Conservation (phyloP, 2,329 filamentous ascomycete genomes). For the Sporothrix pseudoabietina region DNA sequence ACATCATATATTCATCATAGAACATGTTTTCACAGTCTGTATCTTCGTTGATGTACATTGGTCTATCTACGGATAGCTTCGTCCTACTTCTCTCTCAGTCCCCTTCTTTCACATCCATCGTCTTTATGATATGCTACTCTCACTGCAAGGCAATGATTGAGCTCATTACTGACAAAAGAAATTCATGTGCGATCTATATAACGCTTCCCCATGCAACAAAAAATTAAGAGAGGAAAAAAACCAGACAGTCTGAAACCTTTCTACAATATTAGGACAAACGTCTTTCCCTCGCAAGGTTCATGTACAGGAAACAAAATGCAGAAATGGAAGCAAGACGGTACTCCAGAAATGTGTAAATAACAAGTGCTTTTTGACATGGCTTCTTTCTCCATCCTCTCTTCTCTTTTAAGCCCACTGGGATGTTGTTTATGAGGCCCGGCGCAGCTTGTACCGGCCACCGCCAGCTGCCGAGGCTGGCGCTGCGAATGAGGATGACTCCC, state of each 20-base stretch:
- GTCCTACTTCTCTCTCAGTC: neutral
- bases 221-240: neutral
- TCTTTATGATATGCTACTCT: neutral
- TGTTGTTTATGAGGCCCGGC: neutral
- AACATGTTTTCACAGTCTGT: neutral
- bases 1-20: neutral
- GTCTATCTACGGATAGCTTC: neutral
- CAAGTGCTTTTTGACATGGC: neutral
- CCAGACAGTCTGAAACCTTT: neutral
- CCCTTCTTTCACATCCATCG: neutral
- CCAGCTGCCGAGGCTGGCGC: neutral
- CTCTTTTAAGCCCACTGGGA: neutral
- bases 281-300: neutral
- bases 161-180: neutral
- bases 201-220: neutral
- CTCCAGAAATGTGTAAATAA: neutral
- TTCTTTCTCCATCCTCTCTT: no score
- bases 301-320: constrained; percentile 8
- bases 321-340: neutral
- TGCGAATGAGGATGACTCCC: neutral
- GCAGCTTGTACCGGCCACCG: constrained; percentile 33
- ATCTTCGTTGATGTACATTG: neutral
- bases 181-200: constrained; percentile 4
- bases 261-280: neutral
- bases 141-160: neutral